Evolutionary conservation across 106 monocot genomes (phyloP).

Genomic region (Hemerocallis citrina): DNA sequence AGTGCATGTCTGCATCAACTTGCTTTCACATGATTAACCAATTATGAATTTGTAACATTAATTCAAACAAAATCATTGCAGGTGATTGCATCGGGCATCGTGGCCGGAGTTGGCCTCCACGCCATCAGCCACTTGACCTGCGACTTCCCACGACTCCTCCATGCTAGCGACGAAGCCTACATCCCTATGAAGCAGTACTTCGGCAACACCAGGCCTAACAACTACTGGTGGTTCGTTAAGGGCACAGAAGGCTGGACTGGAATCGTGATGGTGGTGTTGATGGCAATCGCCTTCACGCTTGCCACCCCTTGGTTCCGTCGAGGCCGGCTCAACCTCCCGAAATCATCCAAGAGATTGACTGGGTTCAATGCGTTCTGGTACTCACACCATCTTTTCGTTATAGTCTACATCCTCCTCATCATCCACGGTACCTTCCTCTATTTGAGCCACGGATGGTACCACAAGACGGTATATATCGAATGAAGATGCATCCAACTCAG

Average conservation of each 20-base stretch:
- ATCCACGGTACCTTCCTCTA: conserved; percentile 67
- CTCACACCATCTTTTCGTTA: conserved; percentile 77
- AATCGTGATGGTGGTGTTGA: conserved; percentile 70
- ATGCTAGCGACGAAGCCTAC: conserved; percentile 52
- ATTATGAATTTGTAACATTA: too few species aligned
- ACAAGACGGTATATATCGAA: conserved; percentile 40
- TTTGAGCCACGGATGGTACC: conserved; percentile 52
- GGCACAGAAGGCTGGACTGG: conserved; percentile 85
- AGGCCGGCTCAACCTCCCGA: conserved; percentile 38
- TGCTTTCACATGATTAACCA: too few species aligned
- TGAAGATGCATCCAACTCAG: background rate
- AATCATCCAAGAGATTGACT: conserved; percentile 37
- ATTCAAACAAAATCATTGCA: too few species aligned
- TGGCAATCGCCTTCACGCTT: conserved; percentile 58
- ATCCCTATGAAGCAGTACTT: conserved; percentile 55
- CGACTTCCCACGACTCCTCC: conserved; percentile 76
- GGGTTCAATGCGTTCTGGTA: conserved; percentile 96
- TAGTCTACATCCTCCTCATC: conserved; percentile 70
- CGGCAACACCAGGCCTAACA: conserved; percentile 42
- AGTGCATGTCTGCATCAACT: too few species aligned
- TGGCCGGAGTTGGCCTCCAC: conserved; percentile 47
- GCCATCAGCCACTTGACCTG: conserved; percentile 64
- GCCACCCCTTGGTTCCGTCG: conserved; percentile 77
- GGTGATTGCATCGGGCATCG: conserved; percentile 51
- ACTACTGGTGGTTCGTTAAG: conserved; percentile 94